A percentile compares a stretch with the other conserved stretches of the same genome.
Evolutionary conservation across 805 yeast species (phyloP).

Genomic region (Phaffomyces antillensis): DNA sequence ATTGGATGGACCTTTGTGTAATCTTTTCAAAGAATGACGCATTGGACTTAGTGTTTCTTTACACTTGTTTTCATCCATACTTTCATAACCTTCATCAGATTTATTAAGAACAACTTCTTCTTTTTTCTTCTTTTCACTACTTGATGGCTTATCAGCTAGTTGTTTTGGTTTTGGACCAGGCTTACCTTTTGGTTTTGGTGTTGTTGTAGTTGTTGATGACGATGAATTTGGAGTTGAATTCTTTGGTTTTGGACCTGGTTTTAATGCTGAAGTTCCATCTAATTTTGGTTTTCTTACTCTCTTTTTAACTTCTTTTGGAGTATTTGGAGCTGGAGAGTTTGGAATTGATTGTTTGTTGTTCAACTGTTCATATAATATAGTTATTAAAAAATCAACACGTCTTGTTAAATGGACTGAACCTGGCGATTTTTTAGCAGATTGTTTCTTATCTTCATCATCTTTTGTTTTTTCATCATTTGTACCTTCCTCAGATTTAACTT

Average conservation of each 20-base stretch:
- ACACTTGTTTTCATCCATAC: conserved; percentile 72
- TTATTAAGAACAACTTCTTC: conserved; percentile 1
- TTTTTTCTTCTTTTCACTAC: conserved; percentile 1
- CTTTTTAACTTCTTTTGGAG: conserved; percentile 24
- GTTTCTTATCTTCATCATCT: conserved; percentile 17
- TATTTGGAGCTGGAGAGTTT: conserved; percentile 23
- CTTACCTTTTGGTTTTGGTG: conserved; percentile 4
- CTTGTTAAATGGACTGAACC: conserved; percentile 89
- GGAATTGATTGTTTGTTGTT: no score
- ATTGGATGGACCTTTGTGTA: conserved; percentile 68
- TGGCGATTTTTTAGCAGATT: conserved; percentile 60
- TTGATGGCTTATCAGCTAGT: conserved; percentile 2
- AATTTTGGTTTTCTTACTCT: conserved; percentile 22
- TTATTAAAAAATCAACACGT: conserved; percentile 80
- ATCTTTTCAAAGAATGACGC: conserved; percentile 53
- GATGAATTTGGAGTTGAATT: conserved; percentile 5
- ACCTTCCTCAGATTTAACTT: background rate
- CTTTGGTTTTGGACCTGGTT: conserved; percentile 8
- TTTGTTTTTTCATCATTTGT: background rate
- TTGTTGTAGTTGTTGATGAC: conserved; percentile 1
- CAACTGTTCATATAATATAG: conserved; percentile 37
- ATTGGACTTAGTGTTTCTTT: conserved; percentile 58
- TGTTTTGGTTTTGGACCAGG: conserved; percentile 11
- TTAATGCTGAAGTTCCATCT: conserved; percentile 11
- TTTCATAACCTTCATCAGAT: conserved; percentile 51